phyloP scores from a whole-genome alignment of 2,329 filamentous ascomycete genomes.

The Penicillium sp. region DNA sequence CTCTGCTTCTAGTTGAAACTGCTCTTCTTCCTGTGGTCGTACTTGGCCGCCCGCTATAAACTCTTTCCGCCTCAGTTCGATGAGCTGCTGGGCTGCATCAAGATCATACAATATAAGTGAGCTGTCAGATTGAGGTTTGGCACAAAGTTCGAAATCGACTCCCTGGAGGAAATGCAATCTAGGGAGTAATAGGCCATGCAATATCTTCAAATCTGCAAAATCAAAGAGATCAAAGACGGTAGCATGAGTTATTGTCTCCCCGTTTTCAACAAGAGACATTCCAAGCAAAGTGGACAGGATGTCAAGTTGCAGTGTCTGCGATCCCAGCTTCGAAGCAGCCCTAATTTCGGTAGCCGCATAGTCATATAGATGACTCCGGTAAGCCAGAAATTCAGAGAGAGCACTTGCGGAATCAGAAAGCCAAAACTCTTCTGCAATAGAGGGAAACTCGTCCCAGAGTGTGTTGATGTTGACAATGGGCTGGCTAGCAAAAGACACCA shows the following conservation, averaged over 20 bases:
- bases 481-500: constrained; percentile 69
- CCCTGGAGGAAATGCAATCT: constrained; percentile 59
- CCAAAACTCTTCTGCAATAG: constrained; percentile 63
- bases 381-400: constrained; percentile 71
- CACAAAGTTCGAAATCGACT: constrained; percentile 64
- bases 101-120: constrained; percentile 59
- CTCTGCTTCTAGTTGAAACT: constrained; percentile 36
- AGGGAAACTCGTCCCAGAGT: constrained; percentile 67
- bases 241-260: constrained; percentile 62
- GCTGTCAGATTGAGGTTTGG: constrained; percentile 56
- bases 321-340: constrained; percentile 65
- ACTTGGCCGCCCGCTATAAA: constrained; percentile 42
- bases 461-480: constrained; percentile 65
- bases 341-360: constrained; percentile 85
- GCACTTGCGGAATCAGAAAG: constrained; percentile 63
- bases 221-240: constrained; percentile 92
- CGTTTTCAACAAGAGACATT: constrained; percentile 60
- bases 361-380: constrained; percentile 73
- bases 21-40: constrained; percentile 39
- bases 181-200: constrained; percentile 46
- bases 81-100: constrained; percentile 66
- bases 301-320: constrained; percentile 65
- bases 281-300: constrained; percentile 71
- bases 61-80: constrained; percentile 52
- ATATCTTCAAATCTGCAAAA: constrained; percentile 68